Conservation (phyloP, 1,284 basidiomycete species). For the Fistulinella cinereoalba region DNA sequence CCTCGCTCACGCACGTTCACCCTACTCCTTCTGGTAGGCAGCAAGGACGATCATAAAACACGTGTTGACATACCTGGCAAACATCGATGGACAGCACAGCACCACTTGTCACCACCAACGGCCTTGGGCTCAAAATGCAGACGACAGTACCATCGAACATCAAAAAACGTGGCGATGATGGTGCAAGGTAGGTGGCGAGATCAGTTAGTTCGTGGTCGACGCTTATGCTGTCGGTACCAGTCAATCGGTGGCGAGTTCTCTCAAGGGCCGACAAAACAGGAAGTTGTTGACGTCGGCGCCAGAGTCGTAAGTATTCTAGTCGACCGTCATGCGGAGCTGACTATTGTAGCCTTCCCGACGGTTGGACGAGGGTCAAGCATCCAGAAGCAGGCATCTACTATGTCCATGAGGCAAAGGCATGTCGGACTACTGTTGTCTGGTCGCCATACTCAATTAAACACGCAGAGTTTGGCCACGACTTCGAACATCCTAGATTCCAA, state of each 20-base stretch:
- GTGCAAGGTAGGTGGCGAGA: constrained; percentile 8
- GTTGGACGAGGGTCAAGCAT: constrained; percentile 27
- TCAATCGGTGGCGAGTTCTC: constrained; percentile 11
- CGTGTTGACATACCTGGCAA: not conserved
- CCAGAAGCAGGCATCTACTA: constrained; percentile 31
- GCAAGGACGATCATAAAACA: no score
- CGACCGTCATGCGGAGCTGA: no score
- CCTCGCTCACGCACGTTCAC: no score
- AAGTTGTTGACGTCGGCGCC: not conserved
- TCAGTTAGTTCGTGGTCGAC: not conserved
- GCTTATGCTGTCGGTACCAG: constrained; percentile 1
- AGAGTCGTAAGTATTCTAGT: constrained; percentile 9
- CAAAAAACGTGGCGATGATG: not conserved
- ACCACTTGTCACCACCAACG: not conserved
- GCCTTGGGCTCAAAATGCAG: constrained; percentile 8
- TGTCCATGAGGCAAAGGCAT: constrained; percentile 25
- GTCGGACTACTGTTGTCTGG: not conserved
- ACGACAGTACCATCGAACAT: constrained; percentile 19
- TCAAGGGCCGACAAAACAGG: constrained; percentile 14
- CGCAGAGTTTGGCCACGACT: constrained; percentile 19
- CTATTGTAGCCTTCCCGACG: constrained; percentile 14
- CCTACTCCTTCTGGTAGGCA: no score
- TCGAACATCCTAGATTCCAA: constrained; percentile 16
- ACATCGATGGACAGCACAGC: not conserved
- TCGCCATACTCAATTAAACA: not conserved